Evolutionary conservation across 768 basidiomycete species (phyloP), one percentile per base, ranked within the genome.

Genomic region (Calocybe gangraenosa): DNA sequence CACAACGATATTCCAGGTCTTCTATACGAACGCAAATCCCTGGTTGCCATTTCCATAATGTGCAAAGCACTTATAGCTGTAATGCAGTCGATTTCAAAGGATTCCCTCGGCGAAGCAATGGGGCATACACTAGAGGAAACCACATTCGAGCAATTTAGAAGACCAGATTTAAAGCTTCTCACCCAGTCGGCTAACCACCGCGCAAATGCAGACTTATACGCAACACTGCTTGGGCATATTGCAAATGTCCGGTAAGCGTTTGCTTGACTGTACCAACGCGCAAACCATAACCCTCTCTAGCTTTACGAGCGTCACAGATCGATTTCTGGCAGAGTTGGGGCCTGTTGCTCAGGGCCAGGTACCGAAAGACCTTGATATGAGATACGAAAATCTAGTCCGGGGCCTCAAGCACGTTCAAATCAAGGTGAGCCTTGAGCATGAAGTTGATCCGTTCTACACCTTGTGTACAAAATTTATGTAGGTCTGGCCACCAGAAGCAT

Each of bases 401-500:
- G 92, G 90, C 14, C 66, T 97, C 55, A 81, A 77, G 50, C 79
- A 90, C 59, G 78, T 96, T 43, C 82, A 86, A 55, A 81, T 96
- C 63, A 90, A 89, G 68, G 89, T 85, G 48, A 38, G 62, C 33
- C 8, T 28, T 17, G 2, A 11, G n/a, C 25, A 28, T 5, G 25
- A 11, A 5, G 6, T 35, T 6, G 14, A 35, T n/a, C 34, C 14
- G 14, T 31, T 31, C 14, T 35, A 5, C n/a, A 28, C 23, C 36
- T 7, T 35, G 17, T 35, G n/a, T 14, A n/a, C 14, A 5, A 35
- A n/a, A 18, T 35, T 14, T 14, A 6, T 18, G 30, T 25, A 91
- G 88, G 92, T 95, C 35, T 96, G 91, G 82, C 93, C 93, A 2
- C 87, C 90, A 11, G 88, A 92, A 59, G 82, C 87, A 3, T 93